These are phyloP conservation scores for Cyberlindnera samutprakarnensis DNA, from an alignment of 805 yeast genomes.

Conservation along the genomic window DNA sequence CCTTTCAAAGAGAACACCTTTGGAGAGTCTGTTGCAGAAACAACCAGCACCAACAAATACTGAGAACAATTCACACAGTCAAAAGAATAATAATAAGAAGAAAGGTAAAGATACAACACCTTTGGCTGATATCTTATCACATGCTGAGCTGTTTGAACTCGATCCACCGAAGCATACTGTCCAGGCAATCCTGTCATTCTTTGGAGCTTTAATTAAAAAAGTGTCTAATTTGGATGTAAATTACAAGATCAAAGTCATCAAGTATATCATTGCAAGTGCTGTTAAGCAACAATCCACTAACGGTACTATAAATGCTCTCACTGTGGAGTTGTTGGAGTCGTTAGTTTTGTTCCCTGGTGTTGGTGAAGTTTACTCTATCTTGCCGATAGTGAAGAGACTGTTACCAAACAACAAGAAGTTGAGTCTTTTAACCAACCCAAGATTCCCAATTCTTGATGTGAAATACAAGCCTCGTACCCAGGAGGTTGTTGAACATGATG, in stretches of 20 bases:
- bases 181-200: constrained; percentile 31
- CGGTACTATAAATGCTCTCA: constrained; percentile 22
- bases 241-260: constrained; percentile 51
- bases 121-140: constrained; percentile 61
- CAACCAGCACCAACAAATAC: constrained; percentile 22
- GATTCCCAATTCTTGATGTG: constrained; percentile 46
- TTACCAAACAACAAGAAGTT: constrained; percentile 41
- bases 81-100: constrained; percentile 32
- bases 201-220: constrained; percentile 39
- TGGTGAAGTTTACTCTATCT: constrained; percentile 49
- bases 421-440: constrained; percentile 63
- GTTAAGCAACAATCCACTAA: constrained; percentile 23
- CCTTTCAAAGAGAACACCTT: constrained; percentile 25
- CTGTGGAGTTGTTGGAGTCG: constrained; percentile 37
- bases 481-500: constrained; percentile 16
- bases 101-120: constrained; percentile 38
- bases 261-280: constrained; percentile 33
- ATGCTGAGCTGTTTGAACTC: constrained; percentile 45
- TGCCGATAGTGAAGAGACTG: constrained; percentile 60
- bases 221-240: constrained; percentile 50
- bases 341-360: constrained; percentile 64
- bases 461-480: constrained; percentile 21
- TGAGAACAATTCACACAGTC: constrained; percentile 9
- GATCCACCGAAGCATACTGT: constrained; percentile 33
- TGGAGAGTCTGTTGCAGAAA: constrained; percentile 22